Base-by-base conservation (phyloP, 768 basidiomycete species). In the Hericium erinaceus region DNA sequence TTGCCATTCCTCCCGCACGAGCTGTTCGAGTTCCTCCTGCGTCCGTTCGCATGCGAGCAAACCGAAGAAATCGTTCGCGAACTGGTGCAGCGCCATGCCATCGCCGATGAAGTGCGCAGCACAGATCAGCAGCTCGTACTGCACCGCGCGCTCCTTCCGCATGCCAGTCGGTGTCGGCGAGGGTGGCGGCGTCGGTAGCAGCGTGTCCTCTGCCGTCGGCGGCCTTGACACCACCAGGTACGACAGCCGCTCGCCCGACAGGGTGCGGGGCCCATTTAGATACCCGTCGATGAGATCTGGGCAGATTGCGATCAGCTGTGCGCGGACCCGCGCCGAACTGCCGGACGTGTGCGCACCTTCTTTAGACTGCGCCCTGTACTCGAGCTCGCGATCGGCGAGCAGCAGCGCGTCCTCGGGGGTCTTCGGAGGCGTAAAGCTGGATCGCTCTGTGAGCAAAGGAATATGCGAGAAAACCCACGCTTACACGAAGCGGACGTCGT, bases 51-150 rank as follows among this genome's bases (percentile, higher is more conserved):
- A 60, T 0, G 79, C 83, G 41, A 92, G 72, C 3, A 92, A 72
- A 16, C 72, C 68, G 67, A 92, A 86, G 66, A 92, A 83, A 62
- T 92, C 87, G 67, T 90, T 89, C 24, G 87, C 88, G 60, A 86
- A 87, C 58, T 80, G 77, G 69, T 92, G 89, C 16, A 92, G 75
- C 1, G 89, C 87, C 84, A 92, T 91, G 20, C 92, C 92, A 66
- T 94, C 92, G 18, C 89, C 90, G 50, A 92, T 69, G 68, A 86
- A 92, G 67, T 94, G 92, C 7, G 87, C 81, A 3, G 87, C 84
- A 61, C 84, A 85, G 51, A 94, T 78, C 60, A 89, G 72, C 55
- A 92, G 70, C 65, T 92, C 81, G 37, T 55, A 68, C 50, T 56
- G 63, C 13, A 39, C 55, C 40, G 60, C 60, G 57, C 18, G 11